Conservation (phyloP, 331 rosid species). For the Quercus lobata region DNA sequence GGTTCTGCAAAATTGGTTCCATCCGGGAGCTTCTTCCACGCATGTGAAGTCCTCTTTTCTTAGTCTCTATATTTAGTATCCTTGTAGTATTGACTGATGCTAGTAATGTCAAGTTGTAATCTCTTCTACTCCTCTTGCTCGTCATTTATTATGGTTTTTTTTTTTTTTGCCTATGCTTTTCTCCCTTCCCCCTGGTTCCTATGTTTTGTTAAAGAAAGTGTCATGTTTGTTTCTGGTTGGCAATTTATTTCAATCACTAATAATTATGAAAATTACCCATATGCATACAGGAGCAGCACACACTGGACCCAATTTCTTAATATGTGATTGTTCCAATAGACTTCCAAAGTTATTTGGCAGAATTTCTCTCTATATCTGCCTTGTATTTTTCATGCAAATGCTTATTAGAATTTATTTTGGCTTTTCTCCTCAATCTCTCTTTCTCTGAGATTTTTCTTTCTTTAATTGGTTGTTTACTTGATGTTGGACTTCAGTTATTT, state of each 20-base stretch:
- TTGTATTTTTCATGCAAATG: neutral
- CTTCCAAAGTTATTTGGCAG: neutral
- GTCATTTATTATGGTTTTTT: neutral
- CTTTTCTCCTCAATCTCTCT: neutral
- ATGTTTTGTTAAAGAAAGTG: neutral
- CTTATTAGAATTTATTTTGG: neutral
- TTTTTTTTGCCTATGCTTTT: neutral
- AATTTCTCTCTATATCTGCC: neutral
- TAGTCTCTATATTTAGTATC: slow-evolving; percentile 5
- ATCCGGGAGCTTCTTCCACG: slow-evolving; percentile 98
- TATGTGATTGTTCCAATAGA: neutral
- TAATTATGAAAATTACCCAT: neutral
- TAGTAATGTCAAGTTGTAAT: slow-evolving; percentile 2
- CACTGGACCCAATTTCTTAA: neutral
- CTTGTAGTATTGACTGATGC: neutral
- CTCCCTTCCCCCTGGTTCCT: neutral
- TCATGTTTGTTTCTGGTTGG: neutral
- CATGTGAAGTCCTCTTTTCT: slow-evolving; percentile 54
- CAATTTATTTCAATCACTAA: neutral
- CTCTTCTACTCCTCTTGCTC: neutral
- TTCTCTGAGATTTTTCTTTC: neutral
- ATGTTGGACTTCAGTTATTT: slow-evolving; percentile 60
- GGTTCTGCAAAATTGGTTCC: slow-evolving; percentile 95
- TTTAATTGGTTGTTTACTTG: slow-evolving; percentile 17
- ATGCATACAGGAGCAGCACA: neutral